A percentile compares a stretch with the other conserved stretches of the same genome.
These are phyloP conservation scores for Stentor coeruleus DNA, from an alignment of 73 alveolate species.

Conservation along the genomic window DNA sequence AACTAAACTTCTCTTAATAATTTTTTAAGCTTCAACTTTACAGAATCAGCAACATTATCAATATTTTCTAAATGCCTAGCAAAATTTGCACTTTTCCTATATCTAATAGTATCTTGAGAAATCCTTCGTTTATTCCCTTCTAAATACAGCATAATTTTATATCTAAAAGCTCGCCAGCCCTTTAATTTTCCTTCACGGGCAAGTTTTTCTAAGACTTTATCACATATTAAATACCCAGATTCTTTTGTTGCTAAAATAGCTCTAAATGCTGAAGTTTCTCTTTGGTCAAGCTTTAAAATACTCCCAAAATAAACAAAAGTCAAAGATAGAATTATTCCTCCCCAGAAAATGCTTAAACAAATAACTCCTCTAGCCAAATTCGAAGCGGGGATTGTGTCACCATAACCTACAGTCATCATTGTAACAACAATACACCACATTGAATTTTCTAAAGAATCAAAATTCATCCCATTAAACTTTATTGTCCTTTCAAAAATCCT, in stretches of 20 bases:
- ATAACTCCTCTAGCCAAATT: neutral
- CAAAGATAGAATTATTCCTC: neutral
- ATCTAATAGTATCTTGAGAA: no score
- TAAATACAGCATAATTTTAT: no score
- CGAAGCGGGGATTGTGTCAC: neutral
- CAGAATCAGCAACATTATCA: no score
- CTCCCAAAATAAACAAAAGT: neutral
- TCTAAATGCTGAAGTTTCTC: neutral
- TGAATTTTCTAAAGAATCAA: neutral
- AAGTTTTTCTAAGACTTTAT: no score
- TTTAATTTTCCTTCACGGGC: no score
- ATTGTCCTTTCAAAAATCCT: neutral
- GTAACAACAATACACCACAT: neutral
- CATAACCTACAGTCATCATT: neutral
- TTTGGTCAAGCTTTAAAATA: neutral
- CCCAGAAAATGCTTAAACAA: neutral
- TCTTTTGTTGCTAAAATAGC: neutral
- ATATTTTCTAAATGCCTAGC: no score
- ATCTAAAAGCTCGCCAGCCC: no score
- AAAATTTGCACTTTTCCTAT: no score
- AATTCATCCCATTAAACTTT: neutral
- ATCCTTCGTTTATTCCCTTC: no score
- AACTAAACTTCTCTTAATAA: no score
- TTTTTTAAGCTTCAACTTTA: no score
- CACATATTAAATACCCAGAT: no score